Conservation (phyloP, 768 basidiomycete species). For the Plicaturopsis crispa region DNA sequence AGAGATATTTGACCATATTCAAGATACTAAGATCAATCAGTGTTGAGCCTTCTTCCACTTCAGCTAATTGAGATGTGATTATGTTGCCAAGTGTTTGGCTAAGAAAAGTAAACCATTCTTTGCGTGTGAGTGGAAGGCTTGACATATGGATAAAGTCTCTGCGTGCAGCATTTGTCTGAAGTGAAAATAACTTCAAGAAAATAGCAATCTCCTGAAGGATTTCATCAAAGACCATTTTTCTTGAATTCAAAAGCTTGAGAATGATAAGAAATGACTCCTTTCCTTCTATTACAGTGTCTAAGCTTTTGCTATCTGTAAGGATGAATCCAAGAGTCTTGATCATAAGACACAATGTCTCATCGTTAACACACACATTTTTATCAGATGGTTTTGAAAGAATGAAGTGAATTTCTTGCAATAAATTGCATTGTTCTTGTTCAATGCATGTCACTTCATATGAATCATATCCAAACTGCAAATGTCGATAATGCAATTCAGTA, state of each 20-base stretch:
- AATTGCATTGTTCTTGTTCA: not conserved
- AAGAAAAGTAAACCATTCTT: not conserved
- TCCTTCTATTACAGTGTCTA: not conserved
- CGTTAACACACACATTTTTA: not conserved
- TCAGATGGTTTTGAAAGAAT: not conserved
- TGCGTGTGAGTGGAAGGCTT: not conserved
- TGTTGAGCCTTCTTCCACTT: no score
- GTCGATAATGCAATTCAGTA: not conserved
- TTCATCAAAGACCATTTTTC: no score
- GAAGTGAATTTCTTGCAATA: not conserved
- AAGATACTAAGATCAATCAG: no score
- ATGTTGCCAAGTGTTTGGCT: no score
- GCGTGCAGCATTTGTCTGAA: not conserved
- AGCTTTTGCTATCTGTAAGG: not conserved
- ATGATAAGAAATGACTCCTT: no score
- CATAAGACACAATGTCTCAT: not conserved
- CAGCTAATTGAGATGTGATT: no score
- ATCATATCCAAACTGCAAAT: no score
- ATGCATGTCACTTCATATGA: not conserved
- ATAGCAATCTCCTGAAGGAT: no score
- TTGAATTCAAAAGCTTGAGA: no score
- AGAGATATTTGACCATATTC: not conserved
- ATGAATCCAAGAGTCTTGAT: not conserved
- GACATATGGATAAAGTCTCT: not conserved
- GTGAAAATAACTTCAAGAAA: no score